phyloP scores from a whole-genome alignment of 805 yeast genomes.

The Yarrowia bubula region DNA sequence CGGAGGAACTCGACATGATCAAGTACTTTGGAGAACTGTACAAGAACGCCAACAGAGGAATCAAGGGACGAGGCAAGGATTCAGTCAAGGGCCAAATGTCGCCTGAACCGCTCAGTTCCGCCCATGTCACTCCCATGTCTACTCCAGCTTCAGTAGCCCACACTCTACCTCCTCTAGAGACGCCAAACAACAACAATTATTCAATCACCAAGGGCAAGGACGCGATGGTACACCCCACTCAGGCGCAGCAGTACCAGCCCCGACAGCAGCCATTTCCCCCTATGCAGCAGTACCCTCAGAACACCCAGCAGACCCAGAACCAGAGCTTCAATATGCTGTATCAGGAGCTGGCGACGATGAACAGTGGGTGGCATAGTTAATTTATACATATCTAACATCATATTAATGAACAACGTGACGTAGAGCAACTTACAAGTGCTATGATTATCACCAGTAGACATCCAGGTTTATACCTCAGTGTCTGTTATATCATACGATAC shows the following conservation, averaged over 20 bases:
- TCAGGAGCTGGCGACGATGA: slow-evolving; percentile 26
- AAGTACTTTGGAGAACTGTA: slow-evolving; percentile 78
- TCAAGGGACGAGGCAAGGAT: slow-evolving; percentile 81
- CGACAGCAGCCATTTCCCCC: slow-evolving; percentile 34
- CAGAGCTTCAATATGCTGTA: slow-evolving; percentile 32
- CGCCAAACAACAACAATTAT: slow-evolving; percentile 24
- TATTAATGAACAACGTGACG: too few relatives aligned
- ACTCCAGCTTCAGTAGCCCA: slow-evolving; percentile 1
- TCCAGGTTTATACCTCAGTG: too few relatives aligned
- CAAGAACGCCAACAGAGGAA: slow-evolving; percentile 86
- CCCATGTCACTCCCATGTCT: background rate
- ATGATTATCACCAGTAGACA: too few relatives aligned
- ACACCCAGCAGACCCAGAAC: slow-evolving; percentile 40
- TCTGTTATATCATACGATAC: too few relatives aligned
- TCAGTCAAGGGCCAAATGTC: slow-evolving; percentile 30
- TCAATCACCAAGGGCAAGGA: slow-evolving; percentile 27
- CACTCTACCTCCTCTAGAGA: slow-evolving; percentile 15
- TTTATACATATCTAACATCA: background rate
- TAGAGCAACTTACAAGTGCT: too few relatives aligned
- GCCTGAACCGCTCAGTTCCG: background rate
- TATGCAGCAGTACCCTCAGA: slow-evolving; percentile 44
- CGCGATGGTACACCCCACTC: background rate
- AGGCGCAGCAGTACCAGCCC: slow-evolving; percentile 20
- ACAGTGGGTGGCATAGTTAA: slow-evolving; percentile 26
- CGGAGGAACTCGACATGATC: slow-evolving; percentile 64